Evolutionary conservation across 495 filamentous ascomycete species (phyloP).

Genomic region (Jackrogersella minutella): DNA sequence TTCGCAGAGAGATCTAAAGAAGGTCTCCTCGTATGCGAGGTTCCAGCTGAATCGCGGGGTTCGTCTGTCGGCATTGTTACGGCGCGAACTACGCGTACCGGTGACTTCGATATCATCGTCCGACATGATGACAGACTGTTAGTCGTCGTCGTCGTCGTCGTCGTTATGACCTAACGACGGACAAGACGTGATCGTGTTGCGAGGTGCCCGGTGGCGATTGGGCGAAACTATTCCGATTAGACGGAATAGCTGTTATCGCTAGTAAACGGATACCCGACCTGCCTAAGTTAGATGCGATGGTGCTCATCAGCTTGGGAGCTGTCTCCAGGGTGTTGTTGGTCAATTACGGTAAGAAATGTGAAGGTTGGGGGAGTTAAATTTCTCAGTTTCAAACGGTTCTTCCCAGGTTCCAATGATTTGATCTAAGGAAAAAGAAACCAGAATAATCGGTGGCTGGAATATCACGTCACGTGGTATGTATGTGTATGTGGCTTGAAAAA

Average conservation of each 20-base stretch:
- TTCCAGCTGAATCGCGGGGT: slow-evolving; percentile 63
- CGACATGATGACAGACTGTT: slow-evolving; percentile 26
- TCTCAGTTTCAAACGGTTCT: slow-evolving; percentile 42
- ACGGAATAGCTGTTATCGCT: slow-evolving; percentile 24
- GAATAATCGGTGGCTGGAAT: slow-evolving; percentile 22
- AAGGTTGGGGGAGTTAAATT: slow-evolving; percentile 19
- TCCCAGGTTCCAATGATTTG: too few relatives aligned
- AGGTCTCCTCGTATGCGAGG: slow-evolving; percentile 56
- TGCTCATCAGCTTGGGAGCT: slow-evolving; percentile 13
- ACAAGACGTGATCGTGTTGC: not conserved
- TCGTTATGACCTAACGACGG: not conserved
- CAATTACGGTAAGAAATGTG: slow-evolving; percentile 21
- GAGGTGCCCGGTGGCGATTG: not conserved
- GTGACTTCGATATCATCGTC: slow-evolving; percentile 35
- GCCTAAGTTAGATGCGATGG: slow-evolving; percentile 5
- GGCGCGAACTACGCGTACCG: slow-evolving; percentile 38
- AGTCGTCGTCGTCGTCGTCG: not conserved
- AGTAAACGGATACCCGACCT: not conserved
- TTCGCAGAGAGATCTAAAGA: slow-evolving; percentile 60
- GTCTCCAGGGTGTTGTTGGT: slow-evolving; percentile 11
- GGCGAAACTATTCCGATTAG: not conserved
- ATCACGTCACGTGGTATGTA: not conserved
- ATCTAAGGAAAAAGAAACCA: not conserved
- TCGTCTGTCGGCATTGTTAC: slow-evolving; percentile 51
- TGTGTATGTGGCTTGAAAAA: slow-evolving; percentile 2